Base-by-base conservation (phyloP, 768 basidiomycete genomes). In the Amanita jacksonii region DNA sequence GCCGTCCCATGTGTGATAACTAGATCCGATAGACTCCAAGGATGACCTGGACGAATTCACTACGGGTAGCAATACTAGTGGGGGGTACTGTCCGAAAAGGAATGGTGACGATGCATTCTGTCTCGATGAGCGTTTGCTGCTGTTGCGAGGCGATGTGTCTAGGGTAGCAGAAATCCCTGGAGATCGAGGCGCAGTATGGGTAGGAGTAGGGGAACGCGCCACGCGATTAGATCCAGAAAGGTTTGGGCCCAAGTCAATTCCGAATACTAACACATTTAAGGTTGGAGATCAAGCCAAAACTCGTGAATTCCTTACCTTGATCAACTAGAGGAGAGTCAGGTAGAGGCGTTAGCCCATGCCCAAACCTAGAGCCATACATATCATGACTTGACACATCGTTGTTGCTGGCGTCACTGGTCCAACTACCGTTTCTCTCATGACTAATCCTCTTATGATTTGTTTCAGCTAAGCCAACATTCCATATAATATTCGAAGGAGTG, bases 1-100 rank as follows among this genome's bases (percentile, higher is more conserved):
- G 16, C 64, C 78, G 44, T 86, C 83, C 73, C 73, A 79, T 3
- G 86, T 86, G 57, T 89, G 86, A 58, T 85, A 90, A 60, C 88
- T 90, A 2, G 88, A 91, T 12, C 88, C 85, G 27, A 70, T 72
- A 8, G 86, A 88, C 47, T 80, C 84, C 16, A 90, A 62, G 5
- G 88, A 90, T 10, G 85, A 84, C 22, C 79, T 73, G 22, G 87
- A 89, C 5, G 84, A 83, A 49, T 80, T 88, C 12, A 72, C 73
- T 13, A 83, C 62, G 3, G 84, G 79, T 28, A 81, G 79, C 41
- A 89, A 72, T n/a, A 81, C 66, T 40, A 82, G 70, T 1, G 74
- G 72, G 43, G 76, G 73, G 27, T 73, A 73, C 27, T 73, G 60
- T 35, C 66, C 67, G 22, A 74, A 65, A 37, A 70, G 63, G 57